phyloP scores from a whole-genome alignment of 2,329 filamentous ascomycete genomes.

The Pseudogymnoascus sp. region DNA sequence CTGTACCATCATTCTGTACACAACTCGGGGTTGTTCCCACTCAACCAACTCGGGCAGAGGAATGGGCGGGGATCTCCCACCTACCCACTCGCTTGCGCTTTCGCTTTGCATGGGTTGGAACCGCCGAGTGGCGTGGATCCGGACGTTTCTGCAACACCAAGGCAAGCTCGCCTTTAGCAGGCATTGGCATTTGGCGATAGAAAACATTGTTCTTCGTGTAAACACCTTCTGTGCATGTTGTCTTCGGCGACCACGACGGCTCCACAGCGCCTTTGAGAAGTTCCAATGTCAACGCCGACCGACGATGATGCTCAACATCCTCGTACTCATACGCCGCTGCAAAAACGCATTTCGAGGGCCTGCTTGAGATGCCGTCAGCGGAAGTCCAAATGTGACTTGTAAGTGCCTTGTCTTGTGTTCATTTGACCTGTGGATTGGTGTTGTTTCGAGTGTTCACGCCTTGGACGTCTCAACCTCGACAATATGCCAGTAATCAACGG shows the following conservation, averaged over 20 bases:
- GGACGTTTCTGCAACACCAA: background rate
- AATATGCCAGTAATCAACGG: background rate
- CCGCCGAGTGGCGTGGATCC: too few relatives aligned
- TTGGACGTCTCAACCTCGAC: background rate
- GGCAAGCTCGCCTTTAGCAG: background rate
- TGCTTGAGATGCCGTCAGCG: conserved; percentile 22
- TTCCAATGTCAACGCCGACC: background rate
- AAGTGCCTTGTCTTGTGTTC: conserved; percentile 11
- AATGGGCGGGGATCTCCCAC: too few relatives aligned
- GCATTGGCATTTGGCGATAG: background rate
- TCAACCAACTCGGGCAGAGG: too few relatives aligned
- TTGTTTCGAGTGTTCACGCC: too few relatives aligned
- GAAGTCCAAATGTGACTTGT: conserved; percentile 23
- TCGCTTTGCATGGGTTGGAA: too few relatives aligned
- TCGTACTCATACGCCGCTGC: background rate
- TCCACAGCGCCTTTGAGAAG: background rate
- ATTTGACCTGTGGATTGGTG: background rate
- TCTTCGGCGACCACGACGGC: background rate
- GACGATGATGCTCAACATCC: background rate
- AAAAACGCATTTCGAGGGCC: conserved; percentile 21
- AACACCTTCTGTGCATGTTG: too few relatives aligned
- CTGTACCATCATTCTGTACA: too few relatives aligned
- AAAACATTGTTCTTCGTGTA: background rate
- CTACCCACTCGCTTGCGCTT: too few relatives aligned
- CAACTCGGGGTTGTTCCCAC: too few relatives aligned